Conservation (phyloP, 345 rosid genomes). For the Salix arbutifolia region DNA sequence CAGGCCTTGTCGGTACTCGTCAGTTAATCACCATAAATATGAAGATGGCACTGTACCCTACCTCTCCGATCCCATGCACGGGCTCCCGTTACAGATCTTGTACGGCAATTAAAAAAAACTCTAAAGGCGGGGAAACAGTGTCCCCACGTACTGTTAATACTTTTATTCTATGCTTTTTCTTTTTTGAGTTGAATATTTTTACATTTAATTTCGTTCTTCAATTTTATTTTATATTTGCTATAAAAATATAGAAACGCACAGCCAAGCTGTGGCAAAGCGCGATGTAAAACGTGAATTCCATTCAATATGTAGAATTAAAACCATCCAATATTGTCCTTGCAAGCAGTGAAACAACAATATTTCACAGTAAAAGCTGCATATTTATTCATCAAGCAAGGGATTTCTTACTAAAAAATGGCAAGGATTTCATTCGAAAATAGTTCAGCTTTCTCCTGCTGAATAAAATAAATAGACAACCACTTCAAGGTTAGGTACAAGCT, state of each 20-base stretch:
- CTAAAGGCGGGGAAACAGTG: too few relatives aligned
- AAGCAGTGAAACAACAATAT: not conserved
- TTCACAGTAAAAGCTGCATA: not conserved
- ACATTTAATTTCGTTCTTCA: too few relatives aligned
- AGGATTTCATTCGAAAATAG: constrained; percentile 12
- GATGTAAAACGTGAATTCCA: not conserved
- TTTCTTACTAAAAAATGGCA: constrained; percentile 9
- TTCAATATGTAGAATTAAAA: not conserved
- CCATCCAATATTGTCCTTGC: not conserved
- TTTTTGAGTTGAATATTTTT: too few relatives aligned
- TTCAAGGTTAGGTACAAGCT: constrained; percentile 18
- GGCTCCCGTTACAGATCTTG: not conserved
- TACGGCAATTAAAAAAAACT: not conserved
- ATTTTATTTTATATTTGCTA: too few relatives aligned
- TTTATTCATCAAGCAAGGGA: not conserved
- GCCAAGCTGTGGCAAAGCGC: too few relatives aligned
- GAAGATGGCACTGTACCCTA: not conserved
- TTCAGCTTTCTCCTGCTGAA: constrained; percentile 26
- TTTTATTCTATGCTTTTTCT: too few relatives aligned
- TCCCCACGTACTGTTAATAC: too few relatives aligned
- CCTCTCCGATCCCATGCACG: not conserved
- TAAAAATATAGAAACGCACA: too few relatives aligned
- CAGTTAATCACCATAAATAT: not conserved
- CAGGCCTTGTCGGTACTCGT: not conserved
- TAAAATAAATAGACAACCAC: constrained; percentile 9